Conservation (phyloP, 2,329 filamentous ascomycete species). For the Penicillium sumatraense region DNA sequence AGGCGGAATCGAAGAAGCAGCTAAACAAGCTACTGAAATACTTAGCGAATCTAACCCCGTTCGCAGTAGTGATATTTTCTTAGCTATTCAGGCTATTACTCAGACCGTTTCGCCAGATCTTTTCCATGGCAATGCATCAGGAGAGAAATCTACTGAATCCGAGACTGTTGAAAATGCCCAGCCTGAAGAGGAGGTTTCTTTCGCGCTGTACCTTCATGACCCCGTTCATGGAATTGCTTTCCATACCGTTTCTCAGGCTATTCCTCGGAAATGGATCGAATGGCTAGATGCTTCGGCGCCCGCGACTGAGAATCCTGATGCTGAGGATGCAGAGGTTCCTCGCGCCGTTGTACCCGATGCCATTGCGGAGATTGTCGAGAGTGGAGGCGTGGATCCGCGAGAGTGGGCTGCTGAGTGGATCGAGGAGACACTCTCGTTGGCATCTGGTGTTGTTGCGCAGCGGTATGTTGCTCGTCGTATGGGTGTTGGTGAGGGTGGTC, state of each 20-base stretch:
- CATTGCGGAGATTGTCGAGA: constrained; percentile 80
- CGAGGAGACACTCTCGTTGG: constrained; percentile 79
- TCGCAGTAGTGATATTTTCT: constrained; percentile 90
- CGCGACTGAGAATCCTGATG: constrained; percentile 43
- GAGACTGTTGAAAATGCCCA: constrained; percentile 44
- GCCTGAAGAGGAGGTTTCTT: constrained; percentile 66
- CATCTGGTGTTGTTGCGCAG: constrained; percentile 86
- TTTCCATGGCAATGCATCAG: constrained; percentile 64
- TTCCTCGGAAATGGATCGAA: constrained; percentile 83
- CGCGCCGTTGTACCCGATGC: constrained; percentile 68
- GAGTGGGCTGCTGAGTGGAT: constrained; percentile 99
- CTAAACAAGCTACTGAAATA: constrained; percentile 76
- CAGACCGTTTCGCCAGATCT: constrained; percentile 67
- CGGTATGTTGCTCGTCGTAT: constrained; percentile 92
- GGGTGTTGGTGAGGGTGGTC: constrained; percentile 86
- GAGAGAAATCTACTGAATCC: constrained; percentile 35
- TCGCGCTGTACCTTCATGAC: constrained; percentile 80
- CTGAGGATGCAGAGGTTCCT: constrained; percentile 40
- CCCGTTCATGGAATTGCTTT: constrained; percentile 91
- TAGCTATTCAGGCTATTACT: constrained; percentile 87
- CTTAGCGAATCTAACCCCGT: constrained; percentile 86
- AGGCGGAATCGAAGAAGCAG: constrained; percentile 80
- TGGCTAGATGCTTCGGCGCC: constrained; percentile 79
- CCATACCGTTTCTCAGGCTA: constrained; percentile 76
- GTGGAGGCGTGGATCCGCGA: constrained; percentile 79